Evolutionary conservation across 2,329 filamentous ascomycete species (phyloP).

Genomic region (Metarhizium guizhouense): DNA sequence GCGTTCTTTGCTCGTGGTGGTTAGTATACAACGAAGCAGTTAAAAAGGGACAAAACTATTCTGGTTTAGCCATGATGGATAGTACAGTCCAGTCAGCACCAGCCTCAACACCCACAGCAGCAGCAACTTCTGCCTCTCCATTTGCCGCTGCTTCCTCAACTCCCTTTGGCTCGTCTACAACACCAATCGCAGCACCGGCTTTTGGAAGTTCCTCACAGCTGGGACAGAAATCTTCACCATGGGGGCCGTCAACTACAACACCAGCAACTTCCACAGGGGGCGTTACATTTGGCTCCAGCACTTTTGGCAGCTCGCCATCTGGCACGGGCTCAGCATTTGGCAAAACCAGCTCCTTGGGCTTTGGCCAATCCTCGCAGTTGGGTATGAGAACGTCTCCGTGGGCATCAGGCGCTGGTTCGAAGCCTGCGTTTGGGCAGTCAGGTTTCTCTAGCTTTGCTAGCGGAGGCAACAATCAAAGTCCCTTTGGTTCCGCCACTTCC

Average conservation of each 20-base stretch:
- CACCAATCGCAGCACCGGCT: conserved; percentile 25
- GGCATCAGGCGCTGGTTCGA: conserved; percentile 25
- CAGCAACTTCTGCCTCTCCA: conserved; percentile 21
- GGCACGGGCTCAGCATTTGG: conserved; percentile 38
- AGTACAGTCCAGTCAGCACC: conserved; percentile 20
- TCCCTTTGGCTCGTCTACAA: conserved; percentile 32
- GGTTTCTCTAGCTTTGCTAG: conserved; percentile 35
- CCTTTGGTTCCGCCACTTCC: conserved; percentile 27
- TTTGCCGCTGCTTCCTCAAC: conserved; percentile 21
- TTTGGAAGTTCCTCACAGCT: conserved; percentile 41
- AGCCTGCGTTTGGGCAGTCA: conserved; percentile 46
- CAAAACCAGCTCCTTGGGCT: conserved; percentile 37
- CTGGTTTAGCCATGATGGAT: conserved; percentile 51
- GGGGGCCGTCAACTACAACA: conserved; percentile 29
- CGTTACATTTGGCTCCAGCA: conserved; percentile 34
- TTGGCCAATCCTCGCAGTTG: conserved; percentile 42
- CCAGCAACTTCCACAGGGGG: conserved; percentile 23
- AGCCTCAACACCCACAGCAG: conserved; percentile 20
- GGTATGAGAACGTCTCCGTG: conserved; percentile 46
- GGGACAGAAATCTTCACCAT: conserved; percentile 43
- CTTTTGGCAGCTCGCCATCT: conserved; percentile 31
- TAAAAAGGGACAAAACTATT: conserved; percentile 61
- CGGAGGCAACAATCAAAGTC: conserved; percentile 21
- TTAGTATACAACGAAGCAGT: conserved; percentile 84
- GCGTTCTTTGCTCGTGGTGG: conserved; percentile 82